A percentile compares a stretch with the other conserved stretches of the same genome.
phyloP scores from a whole-genome alignment of 2,329 filamentous ascomycete genomes.

The Metarhizium guizhouense region DNA sequence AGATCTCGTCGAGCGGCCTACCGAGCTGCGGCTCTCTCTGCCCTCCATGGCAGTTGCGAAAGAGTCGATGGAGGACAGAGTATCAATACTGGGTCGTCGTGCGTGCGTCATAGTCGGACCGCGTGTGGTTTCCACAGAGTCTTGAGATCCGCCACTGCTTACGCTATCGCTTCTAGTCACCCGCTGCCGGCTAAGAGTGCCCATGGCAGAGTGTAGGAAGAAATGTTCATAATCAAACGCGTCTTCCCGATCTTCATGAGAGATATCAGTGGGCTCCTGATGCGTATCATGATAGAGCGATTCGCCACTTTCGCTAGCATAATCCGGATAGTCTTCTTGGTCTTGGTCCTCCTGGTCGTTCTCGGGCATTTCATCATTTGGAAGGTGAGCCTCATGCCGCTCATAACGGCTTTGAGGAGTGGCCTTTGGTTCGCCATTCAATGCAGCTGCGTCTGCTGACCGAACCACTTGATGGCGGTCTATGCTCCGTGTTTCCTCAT shows the following conservation, averaged over 20 bases:
- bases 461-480: neutral
- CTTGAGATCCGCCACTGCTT: conserved; percentile 49
- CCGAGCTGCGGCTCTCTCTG: conserved; percentile 28
- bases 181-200: conserved; percentile 50
- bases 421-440: neutral
- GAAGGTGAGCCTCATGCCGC: neutral
- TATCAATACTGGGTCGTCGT: conserved; percentile 38
- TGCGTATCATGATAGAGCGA: conserved; percentile 54
- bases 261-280: conserved; percentile 44
- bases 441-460: neutral
- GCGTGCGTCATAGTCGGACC: conserved; percentile 26
- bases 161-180: conserved; percentile 27
- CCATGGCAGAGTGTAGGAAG: conserved; percentile 87
- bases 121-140: conserved; percentile 53
- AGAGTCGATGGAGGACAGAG: conserved; percentile 41
- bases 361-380: conserved; percentile 2
- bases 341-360: conserved; percentile 15
- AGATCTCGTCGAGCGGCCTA: conserved; percentile 9
- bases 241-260: conserved; percentile 88
- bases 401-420: neutral
- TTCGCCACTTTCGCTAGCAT: conserved; percentile 54
- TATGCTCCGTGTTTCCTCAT: neutral
- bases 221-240: conserved; percentile 97
- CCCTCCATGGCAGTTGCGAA: conserved; percentile 50
- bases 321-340: conserved; percentile 6